A percentile compares a stretch with the other conserved stretches of the same genome.
Evolutionary conservation across 1,284 basidiomycete genomes (phyloP).

Genomic region (Tylopilus orsonianus): DNA sequence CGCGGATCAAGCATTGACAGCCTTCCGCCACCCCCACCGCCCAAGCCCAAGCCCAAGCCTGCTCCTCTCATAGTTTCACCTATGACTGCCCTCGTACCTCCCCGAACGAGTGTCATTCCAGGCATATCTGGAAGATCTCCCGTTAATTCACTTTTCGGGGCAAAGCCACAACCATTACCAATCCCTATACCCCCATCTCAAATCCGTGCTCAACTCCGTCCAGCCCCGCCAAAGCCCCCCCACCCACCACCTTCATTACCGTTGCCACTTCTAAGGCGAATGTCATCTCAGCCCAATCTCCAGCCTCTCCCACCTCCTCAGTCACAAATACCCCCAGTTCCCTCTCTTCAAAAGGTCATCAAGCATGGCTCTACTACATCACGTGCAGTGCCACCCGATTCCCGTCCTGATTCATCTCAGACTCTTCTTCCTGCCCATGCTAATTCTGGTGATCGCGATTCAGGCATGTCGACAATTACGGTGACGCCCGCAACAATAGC

Average conservation of each 20-base stretch:
- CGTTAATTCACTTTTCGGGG: constrained; percentile 25
- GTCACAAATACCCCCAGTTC: constrained; percentile 12
- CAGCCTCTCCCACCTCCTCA: constrained; percentile 1
- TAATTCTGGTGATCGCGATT: constrained; percentile 41
- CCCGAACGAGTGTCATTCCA: constrained; percentile 24
- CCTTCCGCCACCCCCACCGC: constrained; percentile 22
- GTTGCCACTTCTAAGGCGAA: constrained; percentile 22
- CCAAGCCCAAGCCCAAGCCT: constrained; percentile 16
- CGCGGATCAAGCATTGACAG: constrained; percentile 14
- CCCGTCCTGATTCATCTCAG: constrained; percentile 20
- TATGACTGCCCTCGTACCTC: constrained; percentile 13
- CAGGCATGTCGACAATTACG: constrained; percentile 50
- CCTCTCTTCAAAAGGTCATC: constrained; percentile 7
- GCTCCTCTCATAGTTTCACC: constrained; percentile 15
- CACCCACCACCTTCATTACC: constrained; percentile 22
- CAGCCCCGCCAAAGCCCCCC: constrained; percentile 24
- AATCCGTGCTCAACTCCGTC: constrained; percentile 32
- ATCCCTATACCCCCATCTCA: constrained; percentile 32
- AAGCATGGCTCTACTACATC: constrained; percentile 2
- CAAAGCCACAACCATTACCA: constrained; percentile 28
- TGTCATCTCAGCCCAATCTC: constrained; percentile 15
- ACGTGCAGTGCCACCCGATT: constrained; percentile 6
- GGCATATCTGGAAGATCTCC: constrained; percentile 29
- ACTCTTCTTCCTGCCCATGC: constrained; percentile 16
- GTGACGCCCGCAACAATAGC: constrained; percentile 49